Evolutionary conservation across 2,329 filamentous ascomycete species (phyloP).

Genomic region (Aspergillus tanneri): DNA sequence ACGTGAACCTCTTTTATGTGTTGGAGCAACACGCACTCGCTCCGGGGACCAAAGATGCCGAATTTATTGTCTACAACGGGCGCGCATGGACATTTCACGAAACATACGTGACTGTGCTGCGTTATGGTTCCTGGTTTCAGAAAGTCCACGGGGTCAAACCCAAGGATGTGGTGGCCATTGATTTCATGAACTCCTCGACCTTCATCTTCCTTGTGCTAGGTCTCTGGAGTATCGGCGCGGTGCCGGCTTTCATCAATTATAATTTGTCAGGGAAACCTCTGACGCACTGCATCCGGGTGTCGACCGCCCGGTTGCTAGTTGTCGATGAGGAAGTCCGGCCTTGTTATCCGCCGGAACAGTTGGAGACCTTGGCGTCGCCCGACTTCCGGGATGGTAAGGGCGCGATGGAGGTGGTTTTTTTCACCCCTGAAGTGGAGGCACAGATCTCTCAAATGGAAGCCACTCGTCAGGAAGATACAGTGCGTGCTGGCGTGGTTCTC

Average conservation of each 20-base stretch:
- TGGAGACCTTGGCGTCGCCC: constrained; percentile 40
- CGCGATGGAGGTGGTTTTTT: constrained; percentile 59
- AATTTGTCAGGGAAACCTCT: constrained; percentile 72
- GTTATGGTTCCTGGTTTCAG: constrained; percentile 74
- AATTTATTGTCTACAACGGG: constrained; percentile 68
- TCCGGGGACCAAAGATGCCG: constrained; percentile 49
- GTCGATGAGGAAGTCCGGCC: constrained; percentile 66
- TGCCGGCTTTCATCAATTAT: constrained; percentile 85
- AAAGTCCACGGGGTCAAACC: constrained; percentile 62
- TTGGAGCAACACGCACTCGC: constrained; percentile 67
- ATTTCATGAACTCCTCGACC: constrained; percentile 77
- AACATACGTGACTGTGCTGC: constrained; percentile 67
- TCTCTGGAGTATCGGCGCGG: constrained; percentile 78
- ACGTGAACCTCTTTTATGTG: constrained; percentile 70
- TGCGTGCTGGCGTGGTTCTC: constrained; percentile 52
- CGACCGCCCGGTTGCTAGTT: constrained; percentile 65
- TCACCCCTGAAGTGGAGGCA: constrained; percentile 59
- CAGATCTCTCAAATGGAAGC: constrained; percentile 55
- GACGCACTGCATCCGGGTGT: constrained; percentile 69
- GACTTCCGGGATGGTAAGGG: constrained; percentile 45
- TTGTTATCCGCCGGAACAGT: constrained; percentile 47
- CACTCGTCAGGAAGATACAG: constrained; percentile 58
- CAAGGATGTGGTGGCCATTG: constrained; percentile 74
- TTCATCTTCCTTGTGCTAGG: constrained; percentile 75
- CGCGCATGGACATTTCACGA: constrained; percentile 71